Evolutionary conservation across 768 basidiomycete genomes (phyloP).

Genomic region (Mycena rebaudengoi): DNA sequence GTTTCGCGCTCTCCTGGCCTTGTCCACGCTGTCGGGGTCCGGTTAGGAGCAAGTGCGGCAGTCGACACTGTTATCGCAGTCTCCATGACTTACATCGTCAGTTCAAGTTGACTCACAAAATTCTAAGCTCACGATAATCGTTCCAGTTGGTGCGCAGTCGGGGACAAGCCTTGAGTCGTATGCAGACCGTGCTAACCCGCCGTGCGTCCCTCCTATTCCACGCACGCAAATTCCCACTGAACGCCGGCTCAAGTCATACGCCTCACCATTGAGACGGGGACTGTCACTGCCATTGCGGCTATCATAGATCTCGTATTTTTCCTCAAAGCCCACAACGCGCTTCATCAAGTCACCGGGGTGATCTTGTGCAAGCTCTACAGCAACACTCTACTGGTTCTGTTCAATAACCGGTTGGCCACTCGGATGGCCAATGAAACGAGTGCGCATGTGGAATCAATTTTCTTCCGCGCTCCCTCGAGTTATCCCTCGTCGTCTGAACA

Average conservation of each 20-base stretch:
- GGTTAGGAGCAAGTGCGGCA: constrained; percentile 13
- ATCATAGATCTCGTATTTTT: constrained; percentile 26
- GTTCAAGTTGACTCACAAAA: neutral
- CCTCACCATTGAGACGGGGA: constrained; percentile 24
- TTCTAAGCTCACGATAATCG: neutral
- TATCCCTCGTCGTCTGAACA: neutral
- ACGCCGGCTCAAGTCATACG: constrained; percentile 12
- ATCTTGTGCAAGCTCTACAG: constrained; percentile 26
- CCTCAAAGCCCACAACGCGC: constrained; percentile 12
- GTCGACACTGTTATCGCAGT: constrained; percentile 24
- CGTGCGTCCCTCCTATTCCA: neutral
- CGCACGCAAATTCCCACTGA: neutral
- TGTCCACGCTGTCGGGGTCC: constrained; percentile 16
- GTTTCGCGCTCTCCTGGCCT: constrained; percentile 4
- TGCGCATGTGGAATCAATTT: neutral
- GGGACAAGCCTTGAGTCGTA: neutral
- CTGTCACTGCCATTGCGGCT: constrained; percentile 22
- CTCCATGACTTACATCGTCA: constrained; percentile 24
- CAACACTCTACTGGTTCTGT: constrained; percentile 24
- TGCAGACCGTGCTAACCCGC: constrained; percentile 16
- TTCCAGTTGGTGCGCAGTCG: constrained; percentile 20
- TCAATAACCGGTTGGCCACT: constrained; percentile 22
- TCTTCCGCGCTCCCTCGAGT: neutral
- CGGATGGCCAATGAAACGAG: neutral
- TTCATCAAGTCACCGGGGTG: constrained; percentile 24